A percentile compares a stretch with the other conserved stretches of the same genome.
These are phyloP conservation scores for Phytophthora parvispora DNA, from an alignment of 352 stramenopile species.

Conservation along the genomic window DNA sequence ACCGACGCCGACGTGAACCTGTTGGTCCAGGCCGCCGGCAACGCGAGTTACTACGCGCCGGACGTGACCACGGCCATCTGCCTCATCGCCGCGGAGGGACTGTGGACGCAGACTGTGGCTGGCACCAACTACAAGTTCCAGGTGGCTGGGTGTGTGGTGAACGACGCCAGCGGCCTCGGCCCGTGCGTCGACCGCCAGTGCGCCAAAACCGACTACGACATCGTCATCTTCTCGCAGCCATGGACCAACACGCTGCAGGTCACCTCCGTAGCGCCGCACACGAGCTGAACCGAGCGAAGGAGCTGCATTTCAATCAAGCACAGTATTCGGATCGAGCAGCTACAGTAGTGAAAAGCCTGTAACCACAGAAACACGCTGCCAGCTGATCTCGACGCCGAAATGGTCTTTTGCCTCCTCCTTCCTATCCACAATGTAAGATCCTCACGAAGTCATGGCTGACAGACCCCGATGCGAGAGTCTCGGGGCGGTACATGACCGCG, in stretches of 20 bases:
- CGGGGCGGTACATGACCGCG: no score
- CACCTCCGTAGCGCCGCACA: slow-evolving; percentile 36
- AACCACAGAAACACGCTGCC: no score
- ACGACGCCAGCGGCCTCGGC: slow-evolving; percentile 40
- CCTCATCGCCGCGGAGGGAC: slow-evolving; percentile 43
- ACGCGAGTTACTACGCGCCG: slow-evolving; percentile 42
- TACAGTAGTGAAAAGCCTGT: no score
- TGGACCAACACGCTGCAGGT: slow-evolving; percentile 52
- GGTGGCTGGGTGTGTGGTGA: slow-evolving; percentile 47
- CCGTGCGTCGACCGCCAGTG: slow-evolving; percentile 46
- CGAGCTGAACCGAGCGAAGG: neutral
- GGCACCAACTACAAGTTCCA: slow-evolving; percentile 69
- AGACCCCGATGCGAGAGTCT: no score
- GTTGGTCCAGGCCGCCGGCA: slow-evolving; percentile 38
- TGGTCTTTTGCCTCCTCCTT: no score
- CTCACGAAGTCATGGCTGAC: no score
- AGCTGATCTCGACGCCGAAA: no score
- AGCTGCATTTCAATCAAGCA: no score
- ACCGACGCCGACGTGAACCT: slow-evolving; percentile 34
- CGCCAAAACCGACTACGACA: slow-evolving; percentile 35
- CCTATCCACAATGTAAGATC: no score
- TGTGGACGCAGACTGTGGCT: slow-evolving; percentile 50
- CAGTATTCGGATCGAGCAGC: no score
- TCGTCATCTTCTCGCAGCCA: slow-evolving; percentile 48
- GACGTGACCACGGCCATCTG: slow-evolving; percentile 47